These are phyloP conservation scores for Rosa multiflora DNA, from an alignment of 306 rosid species.

Conservation along the genomic window DNA sequence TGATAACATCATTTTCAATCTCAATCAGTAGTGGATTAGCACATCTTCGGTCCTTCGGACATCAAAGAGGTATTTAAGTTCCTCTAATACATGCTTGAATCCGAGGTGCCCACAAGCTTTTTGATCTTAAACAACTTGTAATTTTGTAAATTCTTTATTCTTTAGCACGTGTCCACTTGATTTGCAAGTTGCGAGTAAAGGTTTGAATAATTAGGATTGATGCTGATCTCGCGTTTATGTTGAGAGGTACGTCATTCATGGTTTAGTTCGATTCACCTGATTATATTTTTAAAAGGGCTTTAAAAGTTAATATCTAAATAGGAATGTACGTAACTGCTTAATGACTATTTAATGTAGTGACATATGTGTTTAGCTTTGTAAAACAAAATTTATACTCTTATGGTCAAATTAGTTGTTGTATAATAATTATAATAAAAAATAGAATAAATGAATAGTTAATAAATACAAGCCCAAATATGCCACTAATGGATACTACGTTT, in stretches of 20 bases:
- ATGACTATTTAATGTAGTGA: no score
- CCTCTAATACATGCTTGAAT: constrained; percentile 26
- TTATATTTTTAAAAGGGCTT: no score
- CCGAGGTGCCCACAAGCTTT: constrained; percentile 43
- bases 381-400: no score
- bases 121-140: constrained; percentile 23
- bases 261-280: no score
- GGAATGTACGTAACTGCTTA: no score
- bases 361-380: no score
- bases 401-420: no score
- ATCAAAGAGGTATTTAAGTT: constrained; percentile 29
- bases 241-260: not conserved
- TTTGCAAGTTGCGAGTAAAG: not conserved
- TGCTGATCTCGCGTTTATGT: not conserved
- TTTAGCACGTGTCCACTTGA: constrained; percentile 12
- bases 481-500: no score
- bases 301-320: no score
- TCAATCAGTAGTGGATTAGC: constrained; percentile 21
- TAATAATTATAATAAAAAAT: no score
- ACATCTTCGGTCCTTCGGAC: constrained; percentile 43
- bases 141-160: not conserved
- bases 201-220: not conserved
- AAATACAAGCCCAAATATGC: no score
- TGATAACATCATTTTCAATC: constrained; percentile 25
- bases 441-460: no score